Conservation (phyloP, 257 asterid species). For the Nicotiana tomentosiformis region DNA sequence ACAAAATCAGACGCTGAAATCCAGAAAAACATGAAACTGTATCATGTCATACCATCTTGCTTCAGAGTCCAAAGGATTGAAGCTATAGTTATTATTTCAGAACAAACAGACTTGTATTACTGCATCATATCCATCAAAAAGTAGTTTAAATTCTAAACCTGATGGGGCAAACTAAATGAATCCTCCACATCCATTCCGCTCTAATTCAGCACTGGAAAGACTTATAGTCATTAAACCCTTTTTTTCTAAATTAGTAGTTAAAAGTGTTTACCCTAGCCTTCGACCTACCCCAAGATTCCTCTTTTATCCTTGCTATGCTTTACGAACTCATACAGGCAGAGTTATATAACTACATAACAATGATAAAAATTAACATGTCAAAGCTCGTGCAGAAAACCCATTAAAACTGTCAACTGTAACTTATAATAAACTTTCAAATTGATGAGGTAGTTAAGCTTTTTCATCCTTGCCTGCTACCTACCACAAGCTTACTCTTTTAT, state of each 20-base stretch:
- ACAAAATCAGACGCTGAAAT: not conserved
- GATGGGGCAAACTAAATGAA: not conserved
- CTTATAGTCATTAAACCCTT: not conserved
- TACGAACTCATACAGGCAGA: not conserved
- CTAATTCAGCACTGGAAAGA: not conserved
- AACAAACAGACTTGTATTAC: not conserved
- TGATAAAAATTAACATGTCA: not conserved
- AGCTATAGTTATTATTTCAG: not conserved
- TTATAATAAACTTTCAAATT: not conserved
- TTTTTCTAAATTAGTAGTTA: not conserved
- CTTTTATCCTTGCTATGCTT: not conserved
- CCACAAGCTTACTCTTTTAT: too few relatives aligned
- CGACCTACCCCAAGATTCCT: not conserved
- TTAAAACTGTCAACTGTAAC: not conserved
- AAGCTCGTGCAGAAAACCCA: not conserved
- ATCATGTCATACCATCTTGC: not conserved
- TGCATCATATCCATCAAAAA: not conserved
- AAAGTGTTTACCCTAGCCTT: not conserved
- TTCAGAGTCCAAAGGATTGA: not conserved
- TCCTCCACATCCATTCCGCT: not conserved
- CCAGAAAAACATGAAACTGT: not conserved
- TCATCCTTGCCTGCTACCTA: too few relatives aligned
- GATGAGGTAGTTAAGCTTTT: too few relatives aligned
- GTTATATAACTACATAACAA: not conserved
- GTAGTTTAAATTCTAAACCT: not conserved